Evolutionary conservation across 106 monocot species (phyloP).

Genomic region (Dendrobium officinale): DNA sequence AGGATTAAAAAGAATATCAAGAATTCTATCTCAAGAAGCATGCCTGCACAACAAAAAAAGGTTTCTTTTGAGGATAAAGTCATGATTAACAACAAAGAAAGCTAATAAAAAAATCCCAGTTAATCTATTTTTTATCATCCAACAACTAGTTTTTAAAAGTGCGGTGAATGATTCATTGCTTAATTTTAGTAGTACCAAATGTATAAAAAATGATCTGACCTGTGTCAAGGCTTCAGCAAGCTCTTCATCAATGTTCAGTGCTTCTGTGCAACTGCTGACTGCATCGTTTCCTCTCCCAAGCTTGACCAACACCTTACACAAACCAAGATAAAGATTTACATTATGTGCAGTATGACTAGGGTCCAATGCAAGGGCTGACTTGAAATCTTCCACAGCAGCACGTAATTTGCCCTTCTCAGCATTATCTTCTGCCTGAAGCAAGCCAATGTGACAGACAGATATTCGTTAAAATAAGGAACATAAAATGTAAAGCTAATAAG

Average conservation of each 20-base stretch:
- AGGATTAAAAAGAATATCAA: neutral
- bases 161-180: neutral
- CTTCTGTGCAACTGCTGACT: conserved; percentile 65
- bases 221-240: conserved; percentile 78
- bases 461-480: neutral
- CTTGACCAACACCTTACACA: conserved; percentile 86
- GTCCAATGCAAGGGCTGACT: conserved; percentile 72
- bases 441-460: neutral
- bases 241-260: conserved; percentile 84
- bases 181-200: neutral
- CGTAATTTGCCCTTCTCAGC: conserved; percentile 82
- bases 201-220: conserved; percentile 24
- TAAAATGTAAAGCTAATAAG: neutral
- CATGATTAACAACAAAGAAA: neutral
- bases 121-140: neutral
- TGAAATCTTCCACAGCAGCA: conserved; percentile 78
- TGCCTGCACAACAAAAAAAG: neutral
- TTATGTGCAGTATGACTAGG: conserved; percentile 74
- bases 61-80: neutral
- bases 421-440: conserved; percentile 89
- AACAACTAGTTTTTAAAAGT: neutral
- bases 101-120: neutral
- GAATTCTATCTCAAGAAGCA: neutral
- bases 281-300: conserved; percentile 98
- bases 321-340: conserved; percentile 79